Evolutionary conservation across 164 flowering plant species (phyloP), one percentile per base, ranked within the genome.

Genomic region (Nymphaea colorata): DNA sequence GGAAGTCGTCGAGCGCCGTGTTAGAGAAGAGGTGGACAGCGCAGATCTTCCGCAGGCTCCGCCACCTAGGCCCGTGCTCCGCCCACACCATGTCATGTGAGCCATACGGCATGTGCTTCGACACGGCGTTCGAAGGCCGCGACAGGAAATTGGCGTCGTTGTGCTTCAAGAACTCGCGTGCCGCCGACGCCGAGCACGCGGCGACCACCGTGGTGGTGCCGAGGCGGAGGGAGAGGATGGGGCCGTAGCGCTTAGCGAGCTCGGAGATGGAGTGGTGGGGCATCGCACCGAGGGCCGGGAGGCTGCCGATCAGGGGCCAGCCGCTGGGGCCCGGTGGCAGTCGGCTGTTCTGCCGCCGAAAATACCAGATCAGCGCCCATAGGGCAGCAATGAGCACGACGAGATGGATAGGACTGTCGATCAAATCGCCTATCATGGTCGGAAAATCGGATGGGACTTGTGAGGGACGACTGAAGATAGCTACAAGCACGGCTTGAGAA

Each of bases 271-370:
- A 68, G 14, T 81, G 91, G 84, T 94, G 98, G 1, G 96, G 97
- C 41, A 63, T 70, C 0, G 84, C 70, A 16, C 97, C 98, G 16
- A 94, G 67, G 66, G 87, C 95, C 0, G 93, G 97, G 7, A 94
- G 82, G 84, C 89, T 91, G 3, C 98, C 98, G n/a, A 94, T 36
- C 0, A 94, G 68, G 0, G 98, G 98, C 95, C 96, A 91, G 69
- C 91, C 93, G 14, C 44, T 5, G 61, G 67, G 63, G 5, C 8
- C 6, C 43, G 18, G 59, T 62, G 68, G 64, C 36, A 61, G 64
- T 2, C 64, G 36, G 64, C 64, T 61, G 64, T n/a, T 7, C 5
- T 47, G 55, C 55, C 55, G 12, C 55, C 55, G 5, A 6, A 47
- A 47, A 5, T 47, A 47, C 5, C 7, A 47, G 12, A 47, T 47